Conservation (phyloP, 2,329 filamentous ascomycete genomes). For the Aspergillus sp. region DNA sequence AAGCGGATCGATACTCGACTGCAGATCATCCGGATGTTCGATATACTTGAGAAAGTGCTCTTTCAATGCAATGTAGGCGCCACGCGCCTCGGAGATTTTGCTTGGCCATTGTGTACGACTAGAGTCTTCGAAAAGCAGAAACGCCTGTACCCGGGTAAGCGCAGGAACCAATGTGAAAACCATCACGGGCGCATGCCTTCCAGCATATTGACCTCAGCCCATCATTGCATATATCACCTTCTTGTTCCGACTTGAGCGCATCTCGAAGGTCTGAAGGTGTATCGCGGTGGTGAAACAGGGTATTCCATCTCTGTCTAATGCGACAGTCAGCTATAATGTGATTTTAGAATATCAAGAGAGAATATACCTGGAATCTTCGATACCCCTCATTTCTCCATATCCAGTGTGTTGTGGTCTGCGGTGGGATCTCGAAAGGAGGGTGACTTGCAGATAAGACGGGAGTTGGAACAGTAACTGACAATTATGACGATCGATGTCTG, state of each 20-base stretch:
- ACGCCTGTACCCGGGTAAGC: slow-evolving; percentile 60
- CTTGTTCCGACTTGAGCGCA: slow-evolving; percentile 64
- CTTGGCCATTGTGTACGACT: slow-evolving; percentile 70
- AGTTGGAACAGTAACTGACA: neutral
- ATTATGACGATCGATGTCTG: neutral
- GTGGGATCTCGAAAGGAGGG: neutral
- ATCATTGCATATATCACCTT: slow-evolving; percentile 67
- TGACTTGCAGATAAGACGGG: neutral
- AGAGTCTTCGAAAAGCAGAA: slow-evolving; percentile 75
- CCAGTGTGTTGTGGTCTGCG: slow-evolving; percentile 6
- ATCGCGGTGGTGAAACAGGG: slow-evolving; percentile 60
- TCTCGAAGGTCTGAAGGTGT: slow-evolving; percentile 65
- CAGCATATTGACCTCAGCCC: slow-evolving; percentile 87
- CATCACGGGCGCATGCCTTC: slow-evolving; percentile 65
- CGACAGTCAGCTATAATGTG: slow-evolving; percentile 7
- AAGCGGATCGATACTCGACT: slow-evolving; percentile 77
- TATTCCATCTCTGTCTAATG: slow-evolving; percentile 68
- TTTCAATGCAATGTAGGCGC: slow-evolving; percentile 72
- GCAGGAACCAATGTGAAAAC: slow-evolving; percentile 20
- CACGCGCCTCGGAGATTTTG: slow-evolving; percentile 69
- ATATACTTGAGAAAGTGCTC: slow-evolving; percentile 80
- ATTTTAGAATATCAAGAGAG: neutral
- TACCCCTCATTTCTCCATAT: slow-evolving; percentile 54
- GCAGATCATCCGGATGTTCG: slow-evolving; percentile 79
- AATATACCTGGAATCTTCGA: slow-evolving; percentile 58